These are phyloP conservation scores for Starmera quercuum DNA, from an alignment of 805 yeast species.

Conservation along the genomic window DNA sequence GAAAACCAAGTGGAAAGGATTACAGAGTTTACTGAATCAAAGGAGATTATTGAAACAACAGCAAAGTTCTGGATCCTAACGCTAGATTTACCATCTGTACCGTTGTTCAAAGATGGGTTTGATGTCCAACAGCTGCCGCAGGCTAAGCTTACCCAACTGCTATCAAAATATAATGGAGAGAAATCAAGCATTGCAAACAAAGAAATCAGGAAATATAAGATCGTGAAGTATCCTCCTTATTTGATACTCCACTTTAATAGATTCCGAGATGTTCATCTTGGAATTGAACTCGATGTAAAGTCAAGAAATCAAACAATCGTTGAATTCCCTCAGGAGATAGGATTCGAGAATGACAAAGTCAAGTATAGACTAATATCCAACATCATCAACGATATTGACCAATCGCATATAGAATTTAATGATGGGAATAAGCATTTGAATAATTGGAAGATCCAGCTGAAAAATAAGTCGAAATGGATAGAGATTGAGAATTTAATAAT, in stretches of 20 bases:
- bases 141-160: conserved; percentile 33
- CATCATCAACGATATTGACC: conserved; percentile 28
- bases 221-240: conserved; percentile 41
- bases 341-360: conserved; percentile 15
- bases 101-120: conserved; percentile 45
- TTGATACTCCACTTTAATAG: conserved; percentile 54
- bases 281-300: conserved; percentile 26
- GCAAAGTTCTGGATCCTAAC: conserved; percentile 46
- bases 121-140: conserved; percentile 45
- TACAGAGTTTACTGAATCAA: conserved; percentile 16
- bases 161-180: conserved; percentile 32
- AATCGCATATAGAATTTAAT: conserved; percentile 5
- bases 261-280: conserved; percentile 27
- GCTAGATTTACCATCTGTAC: conserved; percentile 50
- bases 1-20: conserved; percentile 17
- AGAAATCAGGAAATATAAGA: conserved; percentile 28
- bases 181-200: conserved; percentile 25
- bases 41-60: conserved; percentile 5
- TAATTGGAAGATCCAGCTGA: conserved; percentile 43
- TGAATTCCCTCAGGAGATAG: conserved; percentile 38
- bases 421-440: conserved; percentile 23
- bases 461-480: conserved; percentile 44
- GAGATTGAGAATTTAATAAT: conserved; percentile 48
- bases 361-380: conserved; percentile 42
- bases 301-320: conserved; percentile 56